These are phyloP conservation scores for Pseudozyma flocculosa DNA, from an alignment of 1,284 basidiomycete species.

Conservation along the genomic window DNA sequence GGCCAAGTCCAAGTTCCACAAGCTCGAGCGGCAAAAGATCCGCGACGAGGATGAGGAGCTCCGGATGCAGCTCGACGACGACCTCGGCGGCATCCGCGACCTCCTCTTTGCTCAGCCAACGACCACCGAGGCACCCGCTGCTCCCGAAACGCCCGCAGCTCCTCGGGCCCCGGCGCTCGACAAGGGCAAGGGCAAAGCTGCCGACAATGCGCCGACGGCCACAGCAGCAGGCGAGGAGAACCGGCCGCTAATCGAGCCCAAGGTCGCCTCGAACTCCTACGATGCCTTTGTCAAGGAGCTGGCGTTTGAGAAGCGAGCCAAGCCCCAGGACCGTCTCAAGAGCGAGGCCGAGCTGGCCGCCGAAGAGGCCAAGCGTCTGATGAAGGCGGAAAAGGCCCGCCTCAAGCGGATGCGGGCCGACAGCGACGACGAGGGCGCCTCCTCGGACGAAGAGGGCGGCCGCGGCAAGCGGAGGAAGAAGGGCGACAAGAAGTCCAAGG, in stretches of 20 bases:
- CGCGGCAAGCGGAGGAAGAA: slow-evolving; percentile 42
- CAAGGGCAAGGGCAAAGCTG: slow-evolving; percentile 21
- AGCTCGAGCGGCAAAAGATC: slow-evolving; percentile 84
- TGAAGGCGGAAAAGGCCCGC: slow-evolving; percentile 79
- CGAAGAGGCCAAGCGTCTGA: slow-evolving; percentile 82
- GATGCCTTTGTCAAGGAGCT: slow-evolving; percentile 89
- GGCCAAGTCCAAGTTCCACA: slow-evolving; percentile 79
- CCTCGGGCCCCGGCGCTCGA: too few relatives aligned
- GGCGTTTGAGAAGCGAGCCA: slow-evolving; percentile 87
- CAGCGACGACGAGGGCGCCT: slow-evolving; percentile 61
- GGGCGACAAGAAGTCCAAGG: slow-evolving; percentile 15
- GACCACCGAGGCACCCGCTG: slow-evolving; percentile 8
- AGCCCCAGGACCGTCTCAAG: slow-evolving; percentile 92
- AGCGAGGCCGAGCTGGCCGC: slow-evolving; percentile 90
- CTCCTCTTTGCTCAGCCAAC: slow-evolving; percentile 63
- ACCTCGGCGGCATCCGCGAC: slow-evolving; percentile 78
- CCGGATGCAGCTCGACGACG: slow-evolving; percentile 83
- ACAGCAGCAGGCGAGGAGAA: slow-evolving; percentile 6
- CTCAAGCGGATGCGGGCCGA: slow-evolving; percentile 84
- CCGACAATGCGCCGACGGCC: too few relatives aligned
- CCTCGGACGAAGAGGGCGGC: slow-evolving; percentile 56
- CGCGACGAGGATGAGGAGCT: slow-evolving; percentile 82
- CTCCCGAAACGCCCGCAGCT: background rate
- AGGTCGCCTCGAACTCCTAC: slow-evolving; percentile 62
- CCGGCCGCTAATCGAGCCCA: slow-evolving; percentile 13